Evolutionary conservation across 2,329 filamentous ascomycete species (phyloP).

Genomic region (Aspergillus ochraceoroseus): DNA sequence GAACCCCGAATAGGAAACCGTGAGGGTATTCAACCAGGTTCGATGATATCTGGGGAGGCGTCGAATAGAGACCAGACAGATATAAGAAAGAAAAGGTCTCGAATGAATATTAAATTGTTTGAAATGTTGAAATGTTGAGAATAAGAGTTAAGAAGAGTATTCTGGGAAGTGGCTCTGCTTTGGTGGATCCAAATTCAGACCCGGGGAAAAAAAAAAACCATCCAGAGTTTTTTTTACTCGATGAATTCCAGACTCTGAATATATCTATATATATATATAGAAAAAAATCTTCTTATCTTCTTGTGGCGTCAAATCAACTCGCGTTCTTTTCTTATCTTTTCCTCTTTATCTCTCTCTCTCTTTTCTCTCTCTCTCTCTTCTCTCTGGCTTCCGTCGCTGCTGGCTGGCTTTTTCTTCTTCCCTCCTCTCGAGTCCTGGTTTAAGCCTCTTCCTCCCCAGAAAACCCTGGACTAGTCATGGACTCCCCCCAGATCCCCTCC

Average conservation of each 20-base stretch:
- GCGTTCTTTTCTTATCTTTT: constrained; percentile 7
- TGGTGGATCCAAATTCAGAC: constrained; percentile 13
- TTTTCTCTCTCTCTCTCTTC: constrained; percentile 7
- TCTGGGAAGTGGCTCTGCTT: too few relatives aligned
- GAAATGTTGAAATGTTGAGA: neutral
- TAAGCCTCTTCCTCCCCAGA: constrained; percentile 5
- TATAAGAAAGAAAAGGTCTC: neutral
- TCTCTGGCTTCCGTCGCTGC: constrained; percentile 7
- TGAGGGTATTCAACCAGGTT: constrained; percentile 23
- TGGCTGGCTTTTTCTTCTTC: constrained; percentile 9
- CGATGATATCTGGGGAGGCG: neutral
- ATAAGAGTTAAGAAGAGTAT: too few relatives aligned
- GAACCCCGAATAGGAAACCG: constrained; percentile 19
- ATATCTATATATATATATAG: constrained; percentile 11
- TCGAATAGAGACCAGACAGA: neutral
- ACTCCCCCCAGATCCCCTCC: constrained; percentile 33
- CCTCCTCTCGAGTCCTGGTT: constrained; percentile 7
- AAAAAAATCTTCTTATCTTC: constrained; percentile 10
- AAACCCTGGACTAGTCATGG: too few relatives aligned
- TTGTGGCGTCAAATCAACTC: too few relatives aligned
- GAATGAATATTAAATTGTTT: neutral
- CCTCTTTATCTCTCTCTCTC: constrained; percentile 14
- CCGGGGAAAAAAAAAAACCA: constrained; percentile 3
- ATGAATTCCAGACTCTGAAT: constrained; percentile 9
- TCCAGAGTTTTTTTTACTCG: constrained; percentile 19